phyloP scores from a whole-genome alignment of 305 asterid species.

The Fraxinus ornus region DNA sequence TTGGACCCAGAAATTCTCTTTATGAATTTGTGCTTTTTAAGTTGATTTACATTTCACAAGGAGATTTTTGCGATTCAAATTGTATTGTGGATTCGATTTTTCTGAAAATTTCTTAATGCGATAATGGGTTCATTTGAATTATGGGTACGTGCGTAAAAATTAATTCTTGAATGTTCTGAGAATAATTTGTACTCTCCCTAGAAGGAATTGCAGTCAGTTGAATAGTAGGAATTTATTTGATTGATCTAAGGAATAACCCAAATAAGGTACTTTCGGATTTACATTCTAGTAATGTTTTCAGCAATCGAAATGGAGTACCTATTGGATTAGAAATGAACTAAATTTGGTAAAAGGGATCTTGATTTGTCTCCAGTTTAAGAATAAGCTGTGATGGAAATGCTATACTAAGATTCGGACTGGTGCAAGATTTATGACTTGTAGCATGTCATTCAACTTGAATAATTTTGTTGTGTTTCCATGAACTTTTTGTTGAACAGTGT shows the following conservation, averaged over 20 bases:
- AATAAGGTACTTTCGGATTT: background rate
- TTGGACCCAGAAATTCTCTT: background rate
- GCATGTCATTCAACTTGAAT: background rate
- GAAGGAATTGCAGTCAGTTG: background rate
- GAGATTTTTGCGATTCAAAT: background rate
- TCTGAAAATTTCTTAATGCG: background rate
- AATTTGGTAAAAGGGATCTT: background rate
- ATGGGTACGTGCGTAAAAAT: background rate
- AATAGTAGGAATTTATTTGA: conserved; percentile 2
- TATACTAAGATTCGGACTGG: background rate
- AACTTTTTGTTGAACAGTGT: background rate
- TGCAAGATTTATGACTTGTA: background rate
- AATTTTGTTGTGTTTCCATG: background rate
- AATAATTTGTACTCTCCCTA: background rate
- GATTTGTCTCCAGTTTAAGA: background rate
- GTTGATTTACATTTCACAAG: background rate
- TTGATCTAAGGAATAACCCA: background rate
- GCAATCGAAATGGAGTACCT: background rate
- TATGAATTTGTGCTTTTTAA: conserved; percentile 3
- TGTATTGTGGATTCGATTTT: conserved; percentile 8
- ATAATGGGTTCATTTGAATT: background rate
- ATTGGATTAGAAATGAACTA: background rate
- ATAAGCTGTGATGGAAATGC: background rate
- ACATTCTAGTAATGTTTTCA: background rate
- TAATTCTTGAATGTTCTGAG: background rate